phyloP scores from a whole-genome alignment of 164 flowering plant species.

The Taxillus chinensis region DNA sequence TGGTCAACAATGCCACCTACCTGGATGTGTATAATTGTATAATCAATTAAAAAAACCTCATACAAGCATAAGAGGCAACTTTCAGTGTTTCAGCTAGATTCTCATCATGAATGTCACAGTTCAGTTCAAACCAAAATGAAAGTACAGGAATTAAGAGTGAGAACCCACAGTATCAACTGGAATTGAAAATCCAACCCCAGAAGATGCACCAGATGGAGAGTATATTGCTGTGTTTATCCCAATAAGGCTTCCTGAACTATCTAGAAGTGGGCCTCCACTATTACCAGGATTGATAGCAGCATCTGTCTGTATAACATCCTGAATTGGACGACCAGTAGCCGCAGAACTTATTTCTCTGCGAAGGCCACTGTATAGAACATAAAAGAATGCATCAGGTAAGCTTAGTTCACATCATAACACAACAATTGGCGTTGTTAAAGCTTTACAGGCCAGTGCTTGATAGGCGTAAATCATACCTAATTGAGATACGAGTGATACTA shows the following conservation, averaged over 20 bases:
- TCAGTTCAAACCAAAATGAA: background rate
- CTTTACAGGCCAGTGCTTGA: no score
- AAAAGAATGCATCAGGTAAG: conserved; percentile 2
- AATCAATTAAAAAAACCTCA: background rate
- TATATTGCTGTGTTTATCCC: conserved; percentile 96
- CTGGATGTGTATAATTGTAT: conserved; percentile 20
- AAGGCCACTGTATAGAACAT: conserved; percentile 58
- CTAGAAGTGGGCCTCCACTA: conserved; percentile 98
- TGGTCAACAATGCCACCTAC: conserved; percentile 92
- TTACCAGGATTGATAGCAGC: conserved; percentile 98
- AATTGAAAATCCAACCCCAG: conserved; percentile 97
- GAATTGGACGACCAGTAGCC: conserved; percentile 96
- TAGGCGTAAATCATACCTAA: no score
- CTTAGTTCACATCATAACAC: background rate
- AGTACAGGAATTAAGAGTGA: background rate
- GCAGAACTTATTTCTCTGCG: conserved; percentile 95
- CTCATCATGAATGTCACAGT: background rate
- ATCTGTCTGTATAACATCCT: conserved; percentile 96
- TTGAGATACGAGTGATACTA: no score
- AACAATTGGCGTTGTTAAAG: no score
- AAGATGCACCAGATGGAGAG: conserved; percentile 96
- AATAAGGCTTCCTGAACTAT: conserved; percentile 86
- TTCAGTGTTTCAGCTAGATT: background rate
- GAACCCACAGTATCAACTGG: conserved; percentile 87
- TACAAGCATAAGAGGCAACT: background rate